phyloP scores from a whole-genome alignment of 306 rosid species.

The Cicer arietinum region DNA sequence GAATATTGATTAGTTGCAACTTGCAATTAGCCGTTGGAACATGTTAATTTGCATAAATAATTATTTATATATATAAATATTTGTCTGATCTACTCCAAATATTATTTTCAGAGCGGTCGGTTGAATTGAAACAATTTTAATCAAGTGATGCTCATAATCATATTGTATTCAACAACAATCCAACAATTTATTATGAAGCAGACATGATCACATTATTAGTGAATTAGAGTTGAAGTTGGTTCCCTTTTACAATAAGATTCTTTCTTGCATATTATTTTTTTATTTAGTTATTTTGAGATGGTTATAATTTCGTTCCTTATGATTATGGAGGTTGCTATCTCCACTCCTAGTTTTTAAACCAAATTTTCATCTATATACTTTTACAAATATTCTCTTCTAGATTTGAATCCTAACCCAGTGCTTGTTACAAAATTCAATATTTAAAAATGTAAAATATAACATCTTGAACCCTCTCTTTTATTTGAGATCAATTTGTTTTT shows the following conservation, averaged over 20 bases:
- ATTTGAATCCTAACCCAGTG: no score
- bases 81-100: conserved; percentile 36
- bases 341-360: no score
- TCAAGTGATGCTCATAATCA: conserved; percentile 15
- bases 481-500: no score
- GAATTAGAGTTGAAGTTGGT: neutral
- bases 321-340: no score
- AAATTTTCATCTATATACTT: no score
- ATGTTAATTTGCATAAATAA: conserved; percentile 36
- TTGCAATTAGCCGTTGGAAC: conserved; percentile 39
- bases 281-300: no score
- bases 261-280: neutral
- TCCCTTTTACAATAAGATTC: neutral
- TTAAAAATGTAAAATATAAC: no score
- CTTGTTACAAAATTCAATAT: no score
- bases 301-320: no score
- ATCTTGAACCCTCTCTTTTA: no score
- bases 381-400: no score
- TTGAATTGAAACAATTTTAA: conserved; percentile 29
- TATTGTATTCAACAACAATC: neutral
- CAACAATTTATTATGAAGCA: neutral
- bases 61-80: conserved; percentile 41
- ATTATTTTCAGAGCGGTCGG: conserved; percentile 39
- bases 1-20: neutral
- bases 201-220: neutral